Evolutionary conservation across 345 rosid species (phyloP).

Genomic region (Trapa incisa): DNA sequence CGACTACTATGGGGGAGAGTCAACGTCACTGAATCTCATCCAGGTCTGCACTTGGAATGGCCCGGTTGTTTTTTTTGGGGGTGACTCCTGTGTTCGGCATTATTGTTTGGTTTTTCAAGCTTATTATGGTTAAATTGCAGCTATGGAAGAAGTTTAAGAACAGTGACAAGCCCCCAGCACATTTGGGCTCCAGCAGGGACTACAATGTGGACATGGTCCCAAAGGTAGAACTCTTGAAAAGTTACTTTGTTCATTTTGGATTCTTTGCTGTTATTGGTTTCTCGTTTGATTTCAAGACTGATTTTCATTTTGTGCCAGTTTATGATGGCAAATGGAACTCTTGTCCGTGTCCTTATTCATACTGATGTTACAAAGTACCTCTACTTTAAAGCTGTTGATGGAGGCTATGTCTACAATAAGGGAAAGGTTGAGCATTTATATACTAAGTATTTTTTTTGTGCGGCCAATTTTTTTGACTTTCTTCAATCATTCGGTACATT

Average conservation of each 20-base stretch:
- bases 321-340: constrained; percentile 97
- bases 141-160: constrained; percentile 94
- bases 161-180: constrained; percentile 76
- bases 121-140: constrained; percentile 19
- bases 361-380: constrained; percentile 90
- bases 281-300: background rate
- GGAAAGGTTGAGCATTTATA: constrained; percentile 56
- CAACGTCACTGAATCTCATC: constrained; percentile 88
- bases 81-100: background rate
- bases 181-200: constrained; percentile 90
- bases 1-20: constrained; percentile 96
- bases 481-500: constrained; percentile 1
- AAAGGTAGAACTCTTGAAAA: constrained; percentile 35
- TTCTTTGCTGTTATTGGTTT: background rate
- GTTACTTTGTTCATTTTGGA: background rate
- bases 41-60: constrained; percentile 38
- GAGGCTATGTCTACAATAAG: constrained; percentile 77
- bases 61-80: background rate
- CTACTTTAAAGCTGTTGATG: constrained; percentile 94
- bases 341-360: constrained; percentile 95
- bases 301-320: constrained; percentile 34
- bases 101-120: background rate
- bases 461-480: background rate
- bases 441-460: background rate
- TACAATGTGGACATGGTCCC: constrained; percentile 99